Percentiles rank a stretch among this genome's conserved stretches.
Evolutionary conservation across 495 filamentous ascomycete species (phyloP).

Genomic region (Durotheca rogersii): DNA sequence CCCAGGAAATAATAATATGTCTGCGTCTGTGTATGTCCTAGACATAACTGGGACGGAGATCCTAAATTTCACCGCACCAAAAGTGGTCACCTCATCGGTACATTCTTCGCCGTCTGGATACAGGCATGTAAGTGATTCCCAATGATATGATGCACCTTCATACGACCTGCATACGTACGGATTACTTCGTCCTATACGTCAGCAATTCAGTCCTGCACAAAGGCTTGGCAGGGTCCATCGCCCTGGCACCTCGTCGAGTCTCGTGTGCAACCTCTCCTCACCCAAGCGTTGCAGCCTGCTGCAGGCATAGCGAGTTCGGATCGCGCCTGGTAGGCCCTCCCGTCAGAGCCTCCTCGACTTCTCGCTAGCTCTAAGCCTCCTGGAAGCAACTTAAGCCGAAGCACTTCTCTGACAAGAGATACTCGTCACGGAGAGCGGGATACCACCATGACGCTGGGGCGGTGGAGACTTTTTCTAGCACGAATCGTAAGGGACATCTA

Average conservation of each 20-base stretch:
- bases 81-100: no score
- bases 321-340: constrained; percentile 7
- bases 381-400: constrained; percentile 42
- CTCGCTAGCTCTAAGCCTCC: constrained; percentile 16
- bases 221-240: constrained; percentile 4
- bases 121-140: no score
- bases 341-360: constrained; percentile 12
- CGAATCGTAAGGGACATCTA: constrained; percentile 16
- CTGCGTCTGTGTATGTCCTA: no score
- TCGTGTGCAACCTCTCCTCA: not conserved
- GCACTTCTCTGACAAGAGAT: constrained; percentile 38
- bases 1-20: no score
- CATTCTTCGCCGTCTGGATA: no score
- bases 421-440: constrained; percentile 38
- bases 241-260: not conserved
- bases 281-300: constrained; percentile 10
- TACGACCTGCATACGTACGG: not conserved
- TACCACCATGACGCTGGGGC: constrained; percentile 28
- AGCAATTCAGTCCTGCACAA: constrained; percentile 1
- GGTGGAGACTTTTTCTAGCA: constrained; percentile 14
- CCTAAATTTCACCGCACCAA: no score
- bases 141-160: no score
- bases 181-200: not conserved
- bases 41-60: no score
- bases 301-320: constrained; percentile 6